Conservation (phyloP, 345 rosid species). For the Draba incana region DNA sequence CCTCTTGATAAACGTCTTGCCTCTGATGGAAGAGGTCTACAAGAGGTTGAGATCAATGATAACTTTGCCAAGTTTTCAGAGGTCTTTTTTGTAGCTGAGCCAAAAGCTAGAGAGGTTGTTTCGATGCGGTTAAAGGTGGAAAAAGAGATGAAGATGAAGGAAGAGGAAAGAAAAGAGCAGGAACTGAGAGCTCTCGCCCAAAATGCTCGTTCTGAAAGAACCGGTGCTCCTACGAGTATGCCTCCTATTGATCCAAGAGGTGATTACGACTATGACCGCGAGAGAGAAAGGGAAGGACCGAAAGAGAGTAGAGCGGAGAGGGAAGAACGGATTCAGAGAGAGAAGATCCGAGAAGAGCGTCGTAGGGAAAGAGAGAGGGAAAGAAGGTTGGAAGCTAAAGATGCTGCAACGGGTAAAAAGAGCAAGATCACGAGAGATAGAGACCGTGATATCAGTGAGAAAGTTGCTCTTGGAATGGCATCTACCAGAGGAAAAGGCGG, state of each 20-base stretch:
- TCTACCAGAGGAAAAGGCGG: constrained; percentile 80
- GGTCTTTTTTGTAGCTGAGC: constrained; percentile 90
- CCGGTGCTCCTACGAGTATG: constrained; percentile 58
- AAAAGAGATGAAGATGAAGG: constrained; percentile 91
- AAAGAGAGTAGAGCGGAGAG: constrained; percentile 75
- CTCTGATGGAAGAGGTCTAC: constrained; percentile 97
- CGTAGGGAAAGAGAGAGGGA: constrained; percentile 95
- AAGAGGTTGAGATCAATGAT: constrained; percentile 53
- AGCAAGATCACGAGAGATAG: constrained; percentile 92
- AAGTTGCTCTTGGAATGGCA: constrained; percentile 97
- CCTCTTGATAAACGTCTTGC: constrained; percentile 99
- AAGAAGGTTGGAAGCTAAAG: constrained; percentile 50
- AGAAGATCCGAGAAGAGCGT: constrained; percentile 91
- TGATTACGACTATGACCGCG: constrained; percentile 54
- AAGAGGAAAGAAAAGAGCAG: constrained; percentile 88
- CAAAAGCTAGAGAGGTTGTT: constrained; percentile 98
- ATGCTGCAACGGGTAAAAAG: constrained; percentile 97
- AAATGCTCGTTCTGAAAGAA: constrained; percentile 92
- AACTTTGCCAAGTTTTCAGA: constrained; percentile 92
- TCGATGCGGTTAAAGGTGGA: constrained; percentile 97
- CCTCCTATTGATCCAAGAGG: constrained; percentile 61
- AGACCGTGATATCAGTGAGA: constrained; percentile 94
- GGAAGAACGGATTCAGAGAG: constrained; percentile 78
- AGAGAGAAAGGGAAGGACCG: constrained; percentile 43
- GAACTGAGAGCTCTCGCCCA: constrained; percentile 93